phyloP scores from a whole-genome alignment of 2,329 filamentous ascomycete genomes.

The Rhynchosporium agropyri region DNA sequence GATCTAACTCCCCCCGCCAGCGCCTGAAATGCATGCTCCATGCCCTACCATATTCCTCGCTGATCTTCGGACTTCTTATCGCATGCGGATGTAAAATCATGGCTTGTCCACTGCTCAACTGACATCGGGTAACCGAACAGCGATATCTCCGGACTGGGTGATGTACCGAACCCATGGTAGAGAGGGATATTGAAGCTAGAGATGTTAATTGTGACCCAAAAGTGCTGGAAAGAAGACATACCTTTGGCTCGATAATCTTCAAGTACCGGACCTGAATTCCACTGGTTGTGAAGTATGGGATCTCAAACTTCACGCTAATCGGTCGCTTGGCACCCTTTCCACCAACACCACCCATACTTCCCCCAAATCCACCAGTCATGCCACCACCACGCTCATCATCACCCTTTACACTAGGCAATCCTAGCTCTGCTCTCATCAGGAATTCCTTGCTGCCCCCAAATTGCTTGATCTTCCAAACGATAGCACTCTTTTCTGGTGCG shows the following conservation, averaged over 20 bases:
- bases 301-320: conserved; percentile 99
- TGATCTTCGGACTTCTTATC: not conserved
- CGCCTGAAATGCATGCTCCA: conserved; percentile 23
- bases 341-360: conserved; percentile 92
- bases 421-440: conserved; percentile 95
- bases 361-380: conserved; percentile 97
- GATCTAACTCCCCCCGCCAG: conserved; percentile 17
- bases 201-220: conserved; percentile 16
- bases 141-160: conserved; percentile 96
- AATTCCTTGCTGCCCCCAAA: conserved; percentile 99
- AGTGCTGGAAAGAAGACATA: conserved; percentile 48
- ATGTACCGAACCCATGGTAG: conserved; percentile 98
- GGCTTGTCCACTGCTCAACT: conserved; percentile 29
- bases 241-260: conserved; percentile 99
- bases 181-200: conserved; percentile 93
- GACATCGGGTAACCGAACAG: conserved; percentile 84
- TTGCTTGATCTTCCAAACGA: conserved; percentile 99
- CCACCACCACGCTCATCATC: conserved; percentile 95
- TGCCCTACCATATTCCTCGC: not conserved
- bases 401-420: conserved; percentile 88
- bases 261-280: conserved; percentile 97
- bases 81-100: not conserved
- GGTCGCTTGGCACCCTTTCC: conserved; percentile 88
- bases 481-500: conserved; percentile 93
- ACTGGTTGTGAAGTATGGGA: conserved; percentile 99